These are phyloP conservation scores for Amoeboaphelidium protococcarum DNA, from an alignment of 371 early-diverging fungal species.

Conservation along the genomic window DNA sequence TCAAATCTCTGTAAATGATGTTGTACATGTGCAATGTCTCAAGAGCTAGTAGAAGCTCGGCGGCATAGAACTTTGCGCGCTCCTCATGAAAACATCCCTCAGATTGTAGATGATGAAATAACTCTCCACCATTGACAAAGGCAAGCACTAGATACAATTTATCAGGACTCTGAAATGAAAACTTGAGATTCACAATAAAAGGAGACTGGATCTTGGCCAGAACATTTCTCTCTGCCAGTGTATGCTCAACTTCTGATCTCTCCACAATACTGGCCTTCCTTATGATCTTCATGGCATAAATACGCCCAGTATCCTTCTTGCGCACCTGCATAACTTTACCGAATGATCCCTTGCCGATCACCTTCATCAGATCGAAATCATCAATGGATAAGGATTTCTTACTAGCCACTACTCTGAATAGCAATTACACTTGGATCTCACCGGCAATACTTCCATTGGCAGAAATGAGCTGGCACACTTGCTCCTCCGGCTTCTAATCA, in stretches of 20 bases:
- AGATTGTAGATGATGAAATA: slow-evolving; percentile 70
- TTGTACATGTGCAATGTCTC: slow-evolving; percentile 61
- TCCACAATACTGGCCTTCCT: slow-evolving; percentile 41
- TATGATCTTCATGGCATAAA: slow-evolving; percentile 62
- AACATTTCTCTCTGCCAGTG: slow-evolving; percentile 38
- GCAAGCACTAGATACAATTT: slow-evolving; percentile 79
- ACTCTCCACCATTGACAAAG: slow-evolving; percentile 95
- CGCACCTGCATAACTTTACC: slow-evolving; percentile 55
- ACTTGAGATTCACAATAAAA: slow-evolving; percentile 36
- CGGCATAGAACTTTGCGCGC: slow-evolving; percentile 51
- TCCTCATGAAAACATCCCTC: slow-evolving; percentile 40
- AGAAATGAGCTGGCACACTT: slow-evolving; percentile 25
- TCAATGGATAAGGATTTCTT: slow-evolving; percentile 28
- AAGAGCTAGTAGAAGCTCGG: slow-evolving; percentile 55
- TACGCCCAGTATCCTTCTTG: slow-evolving; percentile 36
- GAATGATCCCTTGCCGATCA: slow-evolving; percentile 53
- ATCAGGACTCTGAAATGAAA: slow-evolving; percentile 34
- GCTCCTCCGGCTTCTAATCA: slow-evolving; percentile 21
- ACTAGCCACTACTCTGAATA: slow-evolving; percentile 34
- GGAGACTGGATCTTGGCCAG: slow-evolving; percentile 24
- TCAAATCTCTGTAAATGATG: slow-evolving; percentile 39
- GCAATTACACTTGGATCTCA: slow-evolving; percentile 30
- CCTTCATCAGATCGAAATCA: slow-evolving; percentile 39
- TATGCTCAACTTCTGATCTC: slow-evolving; percentile 33
- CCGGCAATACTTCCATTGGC: slow-evolving; percentile 35